These are phyloP conservation scores for Hygrocybe coccinea DNA, from an alignment of 768 basidiomycete genomes.

Conservation along the genomic window DNA sequence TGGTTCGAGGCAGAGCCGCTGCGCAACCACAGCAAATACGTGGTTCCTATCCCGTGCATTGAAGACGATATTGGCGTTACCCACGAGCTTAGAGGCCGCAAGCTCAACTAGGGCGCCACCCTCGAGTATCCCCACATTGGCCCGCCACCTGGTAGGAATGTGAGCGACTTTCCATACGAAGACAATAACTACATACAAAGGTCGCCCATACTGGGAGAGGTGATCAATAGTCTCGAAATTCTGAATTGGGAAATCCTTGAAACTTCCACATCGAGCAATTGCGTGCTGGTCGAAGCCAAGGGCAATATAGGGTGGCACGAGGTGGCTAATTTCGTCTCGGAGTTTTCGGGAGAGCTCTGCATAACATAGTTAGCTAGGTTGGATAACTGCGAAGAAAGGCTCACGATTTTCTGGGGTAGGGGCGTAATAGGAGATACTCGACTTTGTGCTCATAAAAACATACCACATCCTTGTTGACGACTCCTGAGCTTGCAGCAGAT, in stretches of 20 bases:
- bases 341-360: slow-evolving; percentile 13
- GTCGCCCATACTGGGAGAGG: slow-evolving; percentile 7
- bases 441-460: slow-evolving; percentile 11
- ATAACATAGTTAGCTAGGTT: background rate
- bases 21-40: slow-evolving; percentile 9
- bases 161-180: background rate
- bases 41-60: background rate
- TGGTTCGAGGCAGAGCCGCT: slow-evolving; percentile 17
- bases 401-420: slow-evolving; percentile 6
- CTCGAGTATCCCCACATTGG: background rate
- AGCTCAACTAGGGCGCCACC: background rate
- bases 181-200: slow-evolving; percentile 5
- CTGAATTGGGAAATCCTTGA: background rate
- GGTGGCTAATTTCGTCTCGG: slow-evolving; percentile 2
- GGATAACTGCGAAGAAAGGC: slow-evolving; percentile 1
- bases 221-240: slow-evolving; percentile 4
- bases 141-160: background rate
- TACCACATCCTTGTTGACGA: slow-evolving; percentile 11
- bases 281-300: slow-evolving; percentile 16
- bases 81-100: background rate
- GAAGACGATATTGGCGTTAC: background rate
- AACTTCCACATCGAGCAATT: background rate
- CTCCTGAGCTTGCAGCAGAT: slow-evolving; percentile 6
- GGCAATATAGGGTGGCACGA: slow-evolving; percentile 14
- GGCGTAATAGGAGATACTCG: slow-evolving; percentile 9